Base-by-base conservation (phyloP, 371 early-diverging fungal species). In the Apophysomyces trapeziformis region DNA sequence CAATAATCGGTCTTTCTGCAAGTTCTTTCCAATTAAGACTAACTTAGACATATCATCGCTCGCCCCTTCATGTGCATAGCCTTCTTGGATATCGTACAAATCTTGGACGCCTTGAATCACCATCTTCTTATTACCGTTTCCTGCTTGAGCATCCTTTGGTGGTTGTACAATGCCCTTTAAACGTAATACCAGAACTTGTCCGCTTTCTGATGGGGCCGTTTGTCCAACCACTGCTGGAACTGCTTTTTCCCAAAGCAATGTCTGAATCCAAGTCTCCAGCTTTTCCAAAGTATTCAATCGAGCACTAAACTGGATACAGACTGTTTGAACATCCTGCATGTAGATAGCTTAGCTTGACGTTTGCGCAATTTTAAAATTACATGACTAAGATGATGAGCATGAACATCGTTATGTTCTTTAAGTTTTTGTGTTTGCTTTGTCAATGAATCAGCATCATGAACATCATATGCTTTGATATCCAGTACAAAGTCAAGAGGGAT, bases 41-140 rank as follows among this genome's bases (percentile, higher is more conserved):
- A 93, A 71, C 61, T 87, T 87, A 64, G 83, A 89, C 8, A 60
- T 62, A 5, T 26, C 16, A 8, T 71, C 64, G 32, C 72, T 68
- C 7, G 63, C 67, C 7, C 66, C 80, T 2, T 84, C 80, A 2
- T 85, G 85, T 16, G 76, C 73, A 39, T 74, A 78, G 7, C 81
- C 81, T 64, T 82, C 80, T 65, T 93, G 92, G 44, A 91, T 86
- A 72, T 97, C 96, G 71, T 95, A 97, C 54, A 96, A 73, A 63
- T 96, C 96, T 66, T 94, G 92, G 7, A 97, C 98, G 38, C 93
- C 96, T 73, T 97, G 96, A 35, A 96, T 88, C 2, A 93, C 85
- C 41, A 84, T 70, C 16, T 88, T 83, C 16, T 74, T 76, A 7
- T 66, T 69, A 36, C 68, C 1, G 50, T 54, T 11, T 45, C 7